phyloP scores from a whole-genome alignment of 768 basidiomycete genomes.

The Pholiota molesta region DNA sequence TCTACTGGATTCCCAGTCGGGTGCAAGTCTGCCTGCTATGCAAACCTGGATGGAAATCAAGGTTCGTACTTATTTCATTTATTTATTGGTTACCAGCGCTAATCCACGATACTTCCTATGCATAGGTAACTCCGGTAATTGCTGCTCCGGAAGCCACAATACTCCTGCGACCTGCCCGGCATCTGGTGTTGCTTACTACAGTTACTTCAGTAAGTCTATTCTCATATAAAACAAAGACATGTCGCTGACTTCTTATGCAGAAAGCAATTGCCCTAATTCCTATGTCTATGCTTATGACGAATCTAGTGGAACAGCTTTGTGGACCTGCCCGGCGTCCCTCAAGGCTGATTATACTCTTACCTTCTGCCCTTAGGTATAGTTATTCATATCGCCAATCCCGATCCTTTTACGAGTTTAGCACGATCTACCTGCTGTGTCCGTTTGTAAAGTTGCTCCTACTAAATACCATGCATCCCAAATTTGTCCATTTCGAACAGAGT shows the following conservation, averaged over 20 bases:
- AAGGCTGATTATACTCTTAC: constrained; percentile 52
- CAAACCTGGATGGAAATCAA: constrained; percentile 46
- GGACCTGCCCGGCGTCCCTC: constrained; percentile 45
- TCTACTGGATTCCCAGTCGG: constrained; percentile 56
- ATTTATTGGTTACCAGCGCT: not conserved
- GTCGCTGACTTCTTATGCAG: constrained; percentile 12
- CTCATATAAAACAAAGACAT: not conserved
- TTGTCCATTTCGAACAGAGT: too few species aligned
- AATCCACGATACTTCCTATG: not conserved
- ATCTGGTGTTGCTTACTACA: constrained; percentile 39
- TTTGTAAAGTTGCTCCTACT: too few species aligned
- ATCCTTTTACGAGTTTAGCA: too few species aligned
- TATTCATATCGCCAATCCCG: too few species aligned
- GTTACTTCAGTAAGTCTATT: constrained; percentile 35
- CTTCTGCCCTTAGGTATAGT: constrained; percentile 42
- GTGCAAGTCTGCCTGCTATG: constrained; percentile 60
- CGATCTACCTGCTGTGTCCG: too few species aligned
- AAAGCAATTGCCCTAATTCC: constrained; percentile 46
- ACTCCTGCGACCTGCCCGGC: constrained; percentile 60
- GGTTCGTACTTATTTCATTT: constrained; percentile 22
- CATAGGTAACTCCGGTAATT: constrained; percentile 60
- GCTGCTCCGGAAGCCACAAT: constrained; percentile 60
- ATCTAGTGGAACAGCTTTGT: constrained; percentile 51
- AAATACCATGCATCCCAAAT: too few species aligned
- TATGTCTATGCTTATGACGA: constrained; percentile 65